Evolutionary conservation across 2,329 filamentous ascomycete species (phyloP).

Genomic region (Epichloe festucae): DNA sequence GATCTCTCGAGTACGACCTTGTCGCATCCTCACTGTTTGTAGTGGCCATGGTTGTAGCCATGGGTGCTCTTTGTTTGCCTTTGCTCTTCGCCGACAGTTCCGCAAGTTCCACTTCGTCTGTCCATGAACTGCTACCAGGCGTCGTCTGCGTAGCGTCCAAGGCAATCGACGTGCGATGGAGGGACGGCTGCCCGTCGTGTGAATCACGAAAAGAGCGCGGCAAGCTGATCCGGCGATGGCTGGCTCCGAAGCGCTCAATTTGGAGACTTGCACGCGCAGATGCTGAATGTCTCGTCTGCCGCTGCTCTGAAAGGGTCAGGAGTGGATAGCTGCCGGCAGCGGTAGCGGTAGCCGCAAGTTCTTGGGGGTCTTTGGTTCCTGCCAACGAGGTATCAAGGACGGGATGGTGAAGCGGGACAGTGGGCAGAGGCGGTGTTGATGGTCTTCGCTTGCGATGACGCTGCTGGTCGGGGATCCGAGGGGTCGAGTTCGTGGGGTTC

Average conservation of each 20-base stretch:
- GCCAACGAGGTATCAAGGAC: slow-evolving; percentile 22
- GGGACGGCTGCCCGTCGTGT: slow-evolving; percentile 35
- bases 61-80: slow-evolving; percentile 37
- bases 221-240: slow-evolving; percentile 37
- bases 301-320: slow-evolving; percentile 36
- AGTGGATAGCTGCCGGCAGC: slow-evolving; percentile 37
- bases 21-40: slow-evolving; percentile 16
- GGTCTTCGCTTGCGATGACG: slow-evolving; percentile 28
- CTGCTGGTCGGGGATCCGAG: slow-evolving; percentile 22
- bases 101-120: not conserved
- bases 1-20: slow-evolving; percentile 33
- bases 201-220: slow-evolving; percentile 41
- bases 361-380: slow-evolving; percentile 19
- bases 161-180: slow-evolving; percentile 14
- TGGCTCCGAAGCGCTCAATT: slow-evolving; percentile 32
- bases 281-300: slow-evolving; percentile 29
- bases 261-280: slow-evolving; percentile 37
- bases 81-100: slow-evolving; percentile 21
- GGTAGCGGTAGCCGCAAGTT: slow-evolving; percentile 25
- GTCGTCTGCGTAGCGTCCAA: not conserved
- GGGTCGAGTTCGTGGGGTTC: slow-evolving; percentile 49
- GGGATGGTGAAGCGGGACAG: slow-evolving; percentile 36
- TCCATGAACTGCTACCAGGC: not conserved
- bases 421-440: slow-evolving; percentile 40
- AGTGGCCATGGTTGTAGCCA: slow-evolving; percentile 20